Percentiles rank a stretch among this genome's conserved stretches.
phyloP scores from a whole-genome alignment of 768 basidiomycete species.

The Mycena galopus region DNA sequence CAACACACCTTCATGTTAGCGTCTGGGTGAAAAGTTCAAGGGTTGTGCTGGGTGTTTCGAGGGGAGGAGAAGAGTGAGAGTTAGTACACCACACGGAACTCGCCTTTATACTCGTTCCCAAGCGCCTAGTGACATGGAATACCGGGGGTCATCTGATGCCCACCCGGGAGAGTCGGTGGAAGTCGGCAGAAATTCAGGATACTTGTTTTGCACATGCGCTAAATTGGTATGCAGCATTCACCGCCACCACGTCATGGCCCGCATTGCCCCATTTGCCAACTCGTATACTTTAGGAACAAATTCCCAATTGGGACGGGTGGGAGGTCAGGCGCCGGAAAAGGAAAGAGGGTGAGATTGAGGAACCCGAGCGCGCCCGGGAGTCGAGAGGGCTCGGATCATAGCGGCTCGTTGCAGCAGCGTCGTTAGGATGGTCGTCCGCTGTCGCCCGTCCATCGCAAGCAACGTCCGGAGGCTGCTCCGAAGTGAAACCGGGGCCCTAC shows the following conservation, averaged over 20 bases:
- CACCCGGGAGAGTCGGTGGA: slow-evolving; percentile 4
- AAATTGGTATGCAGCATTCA: neutral
- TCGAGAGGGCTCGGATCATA: neutral
- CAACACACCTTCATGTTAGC: slow-evolving; percentile 59
- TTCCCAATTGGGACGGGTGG: neutral
- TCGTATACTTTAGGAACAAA: slow-evolving; percentile 9
- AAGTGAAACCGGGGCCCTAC: neutral
- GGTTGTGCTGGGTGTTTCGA: slow-evolving; percentile 1
- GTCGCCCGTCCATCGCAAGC: neutral
- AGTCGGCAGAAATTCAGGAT: slow-evolving; percentile 3
- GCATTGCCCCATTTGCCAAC: neutral
- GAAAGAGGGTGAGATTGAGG: neutral
- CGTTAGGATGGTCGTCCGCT: no score
- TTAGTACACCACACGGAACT: neutral
- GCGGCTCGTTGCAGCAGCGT: neutral
- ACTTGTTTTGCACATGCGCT: neutral
- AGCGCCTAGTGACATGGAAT: neutral
- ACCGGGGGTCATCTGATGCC: slow-evolving; percentile 21
- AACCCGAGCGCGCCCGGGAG: neutral
- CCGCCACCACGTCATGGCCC: slow-evolving; percentile 10
- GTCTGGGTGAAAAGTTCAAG: neutral
- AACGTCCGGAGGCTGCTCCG: neutral
- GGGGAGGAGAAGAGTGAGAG: slow-evolving; percentile 13
- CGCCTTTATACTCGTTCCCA: slow-evolving; percentile 18
- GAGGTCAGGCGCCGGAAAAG: neutral